A percentile compares a stretch with the other conserved stretches of the same genome.
Conservation (phyloP, 139 green algal genomes). For the Micractinium conductrix region DNA sequence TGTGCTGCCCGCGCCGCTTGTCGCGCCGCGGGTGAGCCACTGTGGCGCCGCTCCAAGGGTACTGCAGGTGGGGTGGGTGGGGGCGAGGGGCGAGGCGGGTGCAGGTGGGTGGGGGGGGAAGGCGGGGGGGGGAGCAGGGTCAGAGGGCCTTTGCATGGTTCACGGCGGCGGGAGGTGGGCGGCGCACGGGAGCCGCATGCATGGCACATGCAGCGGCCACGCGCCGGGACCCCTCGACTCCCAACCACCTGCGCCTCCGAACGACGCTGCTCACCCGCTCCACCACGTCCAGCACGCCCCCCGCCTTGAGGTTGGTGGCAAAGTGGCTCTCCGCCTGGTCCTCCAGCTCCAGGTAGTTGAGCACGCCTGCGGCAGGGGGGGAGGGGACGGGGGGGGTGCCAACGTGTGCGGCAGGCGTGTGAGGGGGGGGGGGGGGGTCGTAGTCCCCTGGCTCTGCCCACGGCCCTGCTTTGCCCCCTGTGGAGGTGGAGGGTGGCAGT, state of each 20-base stretch:
- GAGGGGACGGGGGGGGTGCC: neutral
- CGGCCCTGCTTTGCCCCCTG: no score
- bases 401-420: neutral
- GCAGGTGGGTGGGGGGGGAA: neutral
- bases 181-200: no score
- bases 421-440: no score
- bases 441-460: no score
- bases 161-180: no score
- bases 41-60: constrained; percentile 40
- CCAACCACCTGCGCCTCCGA: no score
- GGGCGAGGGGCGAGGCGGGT: neutral
- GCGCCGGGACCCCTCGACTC: no score
- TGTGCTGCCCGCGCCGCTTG: constrained; percentile 53
- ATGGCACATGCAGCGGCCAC: no score
- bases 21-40: constrained; percentile 48
- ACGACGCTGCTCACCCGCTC: constrained; percentile 39
- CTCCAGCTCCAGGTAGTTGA: constrained; percentile 29
- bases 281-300: constrained; percentile 50
- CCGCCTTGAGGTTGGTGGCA: constrained; percentile 46
- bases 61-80: neutral
- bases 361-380: constrained; percentile 3
- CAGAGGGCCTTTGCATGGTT: no score
- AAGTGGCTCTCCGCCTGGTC: constrained; percentile 38
- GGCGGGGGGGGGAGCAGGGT: neutral
- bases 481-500: no score